Conservation (phyloP, 257 asterid species). For the Solanum neorickii region DNA sequence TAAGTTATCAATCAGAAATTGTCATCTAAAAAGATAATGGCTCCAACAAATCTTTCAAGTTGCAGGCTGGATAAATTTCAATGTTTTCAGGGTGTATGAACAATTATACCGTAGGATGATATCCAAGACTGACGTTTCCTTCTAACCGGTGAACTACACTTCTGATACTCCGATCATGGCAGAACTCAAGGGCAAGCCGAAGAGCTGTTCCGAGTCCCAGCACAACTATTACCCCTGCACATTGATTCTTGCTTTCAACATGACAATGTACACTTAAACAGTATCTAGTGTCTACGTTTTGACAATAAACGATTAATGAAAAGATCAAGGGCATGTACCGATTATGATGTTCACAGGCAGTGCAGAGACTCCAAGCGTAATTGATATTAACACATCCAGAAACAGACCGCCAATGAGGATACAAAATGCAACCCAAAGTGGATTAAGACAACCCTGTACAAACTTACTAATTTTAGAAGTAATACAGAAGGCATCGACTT, state of each 20-base stretch:
- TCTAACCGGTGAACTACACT: conserved; percentile 63
- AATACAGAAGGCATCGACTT: background rate
- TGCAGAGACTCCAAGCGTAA: conserved; percentile 70
- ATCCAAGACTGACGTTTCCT: conserved; percentile 45
- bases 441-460: conserved; percentile 52
- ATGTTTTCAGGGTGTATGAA: background rate
- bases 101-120: conserved; percentile 46
- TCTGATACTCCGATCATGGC: conserved; percentile 62
- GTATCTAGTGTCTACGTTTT: background rate
- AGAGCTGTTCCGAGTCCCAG: conserved; percentile 78
- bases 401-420: conserved; percentile 68
- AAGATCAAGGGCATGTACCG: conserved; percentile 17
- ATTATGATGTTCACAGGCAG: conserved; percentile 71
- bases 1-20: background rate
- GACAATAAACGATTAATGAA: background rate
- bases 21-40: background rate
- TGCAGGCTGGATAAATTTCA: background rate
- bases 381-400: conserved; percentile 64
- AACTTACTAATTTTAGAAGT: conserved; percentile 2
- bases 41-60: background rate
- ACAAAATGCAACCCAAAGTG: conserved; percentile 74
- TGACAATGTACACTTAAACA: background rate
- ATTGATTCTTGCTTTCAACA: background rate
- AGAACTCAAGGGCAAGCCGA: conserved; percentile 64
- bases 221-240: conserved; percentile 64